Percentiles rank a stretch among this genome's conserved stretches.
These are phyloP conservation scores for Cryphonectria parasitica DNA, from an alignment of 2,329 filamentous ascomycete species.

Conservation along the genomic window DNA sequence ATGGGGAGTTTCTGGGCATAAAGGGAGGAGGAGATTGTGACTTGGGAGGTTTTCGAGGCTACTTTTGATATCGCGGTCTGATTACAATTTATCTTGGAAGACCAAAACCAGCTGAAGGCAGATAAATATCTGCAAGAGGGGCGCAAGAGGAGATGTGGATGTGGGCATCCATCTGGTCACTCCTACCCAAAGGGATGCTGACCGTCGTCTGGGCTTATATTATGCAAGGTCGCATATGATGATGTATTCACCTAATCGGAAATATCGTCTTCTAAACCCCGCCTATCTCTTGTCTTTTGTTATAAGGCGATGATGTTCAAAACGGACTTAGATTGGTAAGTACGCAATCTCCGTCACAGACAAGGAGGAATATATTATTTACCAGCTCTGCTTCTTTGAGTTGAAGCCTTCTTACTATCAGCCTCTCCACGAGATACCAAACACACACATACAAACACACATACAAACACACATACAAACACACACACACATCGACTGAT, in stretches of 20 bases:
- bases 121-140: not conserved
- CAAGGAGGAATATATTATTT: not conserved
- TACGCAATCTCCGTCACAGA: not conserved
- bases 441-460: not conserved
- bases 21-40: not conserved
- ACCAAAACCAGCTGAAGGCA: not conserved
- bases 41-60: not conserved
- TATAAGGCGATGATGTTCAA: not conserved
- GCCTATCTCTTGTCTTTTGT: not conserved
- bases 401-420: too few relatives aligned
- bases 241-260: not conserved
- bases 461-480: not conserved
- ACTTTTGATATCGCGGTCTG: not conserved
- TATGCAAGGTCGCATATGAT: not conserved
- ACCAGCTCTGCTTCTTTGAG: not conserved
- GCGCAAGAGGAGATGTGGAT: not conserved
- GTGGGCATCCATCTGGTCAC: not conserved
- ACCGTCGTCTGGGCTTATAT: not conserved
- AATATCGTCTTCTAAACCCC: not conserved
- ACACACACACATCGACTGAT: not conserved
- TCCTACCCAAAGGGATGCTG: not conserved
- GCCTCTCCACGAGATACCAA: not conserved
- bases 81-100: not conserved
- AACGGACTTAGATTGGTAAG: not conserved
- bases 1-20: slow-evolving; percentile 1